Evolutionary conservation across 352 stramenopile species (phyloP), one percentile per base, ranked within the genome.

Genomic region (Phytophthora idaei): DNA sequence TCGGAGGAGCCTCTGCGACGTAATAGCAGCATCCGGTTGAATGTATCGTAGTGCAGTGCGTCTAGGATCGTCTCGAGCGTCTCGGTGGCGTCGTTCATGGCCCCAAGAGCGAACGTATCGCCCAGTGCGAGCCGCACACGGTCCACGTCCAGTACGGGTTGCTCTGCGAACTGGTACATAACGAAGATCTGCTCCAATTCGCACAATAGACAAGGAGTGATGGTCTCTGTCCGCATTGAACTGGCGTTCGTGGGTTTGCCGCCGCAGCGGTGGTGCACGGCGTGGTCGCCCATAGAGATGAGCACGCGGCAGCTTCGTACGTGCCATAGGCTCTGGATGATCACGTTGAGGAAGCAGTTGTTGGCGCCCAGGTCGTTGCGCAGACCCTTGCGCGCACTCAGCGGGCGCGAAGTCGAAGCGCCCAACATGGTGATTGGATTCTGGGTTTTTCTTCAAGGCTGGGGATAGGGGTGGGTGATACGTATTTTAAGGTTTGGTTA

Each of bases 341-440:
- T 89, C 12, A 97, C 90, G 71, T 97, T 97, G 4, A 97, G 76
- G 72, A 96, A 97, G 77, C 90, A 97, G 74, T 97, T 96, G 77
- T 97, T 97, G 47, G 88, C 71, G 57, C 90, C 90, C 17, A 85
- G 46, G 6, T 93, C 81, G 78, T 97, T 97, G 54, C 76, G 83
- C 50, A 97, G 83, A 0, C 90, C 90, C 64, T 95, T 92, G 69
- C 85, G 85, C 17, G 71, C 82, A 58, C 84, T 92, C 44, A 71
- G 58, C n/a, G 66, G 69, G 2, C 58, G 65, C 15, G 61, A 8
- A 32, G 5, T 9, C 21, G 37, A 49, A 9, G 32, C 42, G 45
- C 34, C 42, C n/a, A 44, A 27, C 44, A 52, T 61, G 50, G 8
- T 39, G 36, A 27, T 15, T 41, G 29, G 36, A 15, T 45, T 27